Evolutionary conservation across 1,284 basidiomycete species (phyloP).

Genomic region (Malassezia pachydermatis): DNA sequence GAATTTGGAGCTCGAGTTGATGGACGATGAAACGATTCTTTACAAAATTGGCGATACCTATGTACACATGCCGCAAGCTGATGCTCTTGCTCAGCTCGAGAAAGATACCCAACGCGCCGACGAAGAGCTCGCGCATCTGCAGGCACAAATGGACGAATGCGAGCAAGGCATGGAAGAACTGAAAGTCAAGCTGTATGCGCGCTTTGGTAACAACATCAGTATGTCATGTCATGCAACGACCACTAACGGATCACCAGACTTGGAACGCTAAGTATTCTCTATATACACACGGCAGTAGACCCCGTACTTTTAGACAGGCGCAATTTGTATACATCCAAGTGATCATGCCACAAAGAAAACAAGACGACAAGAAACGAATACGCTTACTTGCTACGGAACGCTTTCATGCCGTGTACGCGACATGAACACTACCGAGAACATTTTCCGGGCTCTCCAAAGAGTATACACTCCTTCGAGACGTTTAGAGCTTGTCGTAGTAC

Average conservation of each 20-base stretch:
- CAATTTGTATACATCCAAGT: no score
- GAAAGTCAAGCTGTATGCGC: conserved; percentile 77
- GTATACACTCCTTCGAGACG: not conserved
- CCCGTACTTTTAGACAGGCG: no score
- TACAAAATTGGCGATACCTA: conserved; percentile 88
- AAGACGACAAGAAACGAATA: no score
- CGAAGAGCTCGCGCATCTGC: conserved; percentile 55
- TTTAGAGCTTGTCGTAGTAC: conserved; percentile 36
- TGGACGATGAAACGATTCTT: conserved; percentile 52
- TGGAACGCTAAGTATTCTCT: conserved; percentile 11
- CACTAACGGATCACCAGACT: conserved; percentile 1
- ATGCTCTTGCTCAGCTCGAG: conserved; percentile 66
- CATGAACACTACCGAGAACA: no score
- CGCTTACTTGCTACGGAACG: no score
- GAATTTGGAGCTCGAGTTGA: conserved; percentile 72
- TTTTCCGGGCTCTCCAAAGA: no score
- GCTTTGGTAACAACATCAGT: conserved; percentile 82
- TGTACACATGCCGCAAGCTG: conserved; percentile 62
- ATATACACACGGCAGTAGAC: no score
- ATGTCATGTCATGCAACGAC: no score
- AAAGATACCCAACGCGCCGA: conserved; percentile 60
- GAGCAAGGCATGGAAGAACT: conserved; percentile 77
- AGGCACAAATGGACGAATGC: conserved; percentile 59
- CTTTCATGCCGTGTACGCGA: no score
- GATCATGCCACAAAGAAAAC: not conserved